Evolutionary conservation across 179 eudicot species (phyloP).

Genomic region (Corrigiola litoralis): DNA sequence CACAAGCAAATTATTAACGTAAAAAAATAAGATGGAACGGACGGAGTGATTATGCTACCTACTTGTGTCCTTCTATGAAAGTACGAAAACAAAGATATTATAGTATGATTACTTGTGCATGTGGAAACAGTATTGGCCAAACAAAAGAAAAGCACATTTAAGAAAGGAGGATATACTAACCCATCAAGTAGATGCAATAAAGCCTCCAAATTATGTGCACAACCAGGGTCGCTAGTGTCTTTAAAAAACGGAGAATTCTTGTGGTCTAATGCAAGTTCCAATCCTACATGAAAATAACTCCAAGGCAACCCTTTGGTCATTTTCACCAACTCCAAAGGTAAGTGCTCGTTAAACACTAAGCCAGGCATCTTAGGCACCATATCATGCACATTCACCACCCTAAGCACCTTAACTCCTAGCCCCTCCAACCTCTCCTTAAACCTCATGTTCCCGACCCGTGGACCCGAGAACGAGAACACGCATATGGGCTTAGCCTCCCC

Average conservation of each 20-base stretch:
- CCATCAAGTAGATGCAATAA: conserved; percentile 48
- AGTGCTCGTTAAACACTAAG: conserved; percentile 32
- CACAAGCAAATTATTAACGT: too few relatives aligned
- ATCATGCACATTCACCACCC: conserved; percentile 40
- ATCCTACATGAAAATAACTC: conserved; percentile 46
- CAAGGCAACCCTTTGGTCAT: conserved; percentile 30
- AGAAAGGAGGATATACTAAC: conserved; percentile 17
- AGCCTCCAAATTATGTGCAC: conserved; percentile 42
- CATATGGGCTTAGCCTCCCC: conserved; percentile 22
- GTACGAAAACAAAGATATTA: too few relatives aligned
- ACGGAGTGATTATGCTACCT: too few relatives aligned
- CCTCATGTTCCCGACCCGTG: conserved; percentile 38
- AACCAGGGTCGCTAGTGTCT: conserved; percentile 29
- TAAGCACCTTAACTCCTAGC: conserved; percentile 45
- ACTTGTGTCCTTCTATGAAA: too few relatives aligned
- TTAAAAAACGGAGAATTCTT: conserved; percentile 40
- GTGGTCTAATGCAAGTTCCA: conserved; percentile 41
- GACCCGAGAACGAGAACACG: conserved; percentile 37
- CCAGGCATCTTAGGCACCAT: conserved; percentile 41
- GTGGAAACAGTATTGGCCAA: too few relatives aligned
- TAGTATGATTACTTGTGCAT: too few relatives aligned
- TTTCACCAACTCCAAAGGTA: conserved; percentile 11
- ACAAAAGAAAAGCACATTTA: background rate
- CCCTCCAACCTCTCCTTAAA: conserved; percentile 42
- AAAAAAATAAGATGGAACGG: too few relatives aligned